phyloP scores from a whole-genome alignment of 169 alveolate genomes.

The Cytauxzoon felis region DNA sequence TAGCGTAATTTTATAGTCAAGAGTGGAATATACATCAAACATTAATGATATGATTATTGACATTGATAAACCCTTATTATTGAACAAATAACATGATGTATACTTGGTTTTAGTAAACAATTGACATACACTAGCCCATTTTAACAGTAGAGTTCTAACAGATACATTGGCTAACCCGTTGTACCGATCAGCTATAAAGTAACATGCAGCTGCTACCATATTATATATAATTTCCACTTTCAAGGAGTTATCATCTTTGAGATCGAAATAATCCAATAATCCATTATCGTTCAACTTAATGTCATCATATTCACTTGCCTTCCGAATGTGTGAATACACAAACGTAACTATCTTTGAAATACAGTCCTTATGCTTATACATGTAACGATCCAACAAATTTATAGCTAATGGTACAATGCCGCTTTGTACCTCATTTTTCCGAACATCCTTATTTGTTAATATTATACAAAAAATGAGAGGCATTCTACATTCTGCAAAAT shows the following conservation, averaged over 20 bases:
- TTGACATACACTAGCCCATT: conserved; percentile 27
- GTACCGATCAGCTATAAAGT: conserved; percentile 58
- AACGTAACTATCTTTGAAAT: conserved; percentile 15
- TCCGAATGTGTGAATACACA: neutral
- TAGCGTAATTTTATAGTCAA: conserved; percentile 54
- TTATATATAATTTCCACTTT: conserved; percentile 29
- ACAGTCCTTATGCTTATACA: conserved; percentile 19
- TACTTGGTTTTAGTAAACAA: conserved; percentile 26
- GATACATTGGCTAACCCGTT: conserved; percentile 45
- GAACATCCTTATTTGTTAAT: conserved; percentile 24
- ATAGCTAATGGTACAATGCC: conserved; percentile 55
- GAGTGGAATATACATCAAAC: conserved; percentile 41
- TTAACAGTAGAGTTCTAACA: conserved; percentile 26
- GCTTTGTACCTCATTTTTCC: conserved; percentile 44
- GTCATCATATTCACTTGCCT: neutral
- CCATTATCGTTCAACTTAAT: neutral
- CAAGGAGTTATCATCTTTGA: neutral
- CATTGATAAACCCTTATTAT: conserved; percentile 8
- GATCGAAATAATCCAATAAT: neutral
- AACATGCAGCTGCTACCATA: conserved; percentile 53
- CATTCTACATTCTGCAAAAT: conserved; percentile 53
- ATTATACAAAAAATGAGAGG: conserved; percentile 56
- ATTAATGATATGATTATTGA: conserved; percentile 36
- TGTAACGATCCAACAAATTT: conserved; percentile 42
- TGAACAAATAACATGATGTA: conserved; percentile 20